Conservation (phyloP, 140 eudicot species). For the Senecio squalidus region DNA sequence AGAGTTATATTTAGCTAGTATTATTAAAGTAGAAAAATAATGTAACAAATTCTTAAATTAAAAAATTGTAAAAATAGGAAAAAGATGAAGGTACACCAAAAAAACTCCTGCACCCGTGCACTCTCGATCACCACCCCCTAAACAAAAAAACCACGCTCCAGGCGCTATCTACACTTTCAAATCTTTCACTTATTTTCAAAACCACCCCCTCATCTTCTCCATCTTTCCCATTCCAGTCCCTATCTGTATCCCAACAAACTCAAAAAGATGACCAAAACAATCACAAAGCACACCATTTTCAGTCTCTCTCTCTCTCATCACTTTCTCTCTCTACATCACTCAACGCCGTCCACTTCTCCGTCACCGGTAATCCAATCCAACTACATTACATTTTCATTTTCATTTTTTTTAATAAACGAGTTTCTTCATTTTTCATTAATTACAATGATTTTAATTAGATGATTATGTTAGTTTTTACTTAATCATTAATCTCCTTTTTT, state of each 20-base stretch:
- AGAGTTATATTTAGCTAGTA: too few relatives aligned
- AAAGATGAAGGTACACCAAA: constrained; percentile 13
- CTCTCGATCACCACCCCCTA: constrained; percentile 23
- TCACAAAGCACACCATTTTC: not conserved
- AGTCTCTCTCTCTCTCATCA: constrained; percentile 16
- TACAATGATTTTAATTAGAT: constrained; percentile 9
- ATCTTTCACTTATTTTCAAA: constrained; percentile 16
- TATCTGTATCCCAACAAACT: not conserved
- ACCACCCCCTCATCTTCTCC: constrained; percentile 28
- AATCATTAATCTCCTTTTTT: not conserved
- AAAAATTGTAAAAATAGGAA: not conserved
- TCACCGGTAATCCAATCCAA: not conserved
- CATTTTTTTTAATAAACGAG: too few relatives aligned
- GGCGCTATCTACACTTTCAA: constrained; percentile 53
- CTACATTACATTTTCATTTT: constrained; percentile 8
- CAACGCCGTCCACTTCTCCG: constrained; percentile 25
- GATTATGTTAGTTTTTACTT: not conserved
- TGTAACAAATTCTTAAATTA: too few relatives aligned
- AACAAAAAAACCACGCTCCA: constrained; percentile 32
- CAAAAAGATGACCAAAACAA: constrained; percentile 13
- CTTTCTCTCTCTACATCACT: constrained; percentile 29
- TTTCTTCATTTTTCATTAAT: too few relatives aligned
- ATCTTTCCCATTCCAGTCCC: constrained; percentile 2
- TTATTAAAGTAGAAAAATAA: too few relatives aligned
- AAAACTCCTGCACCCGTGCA: constrained; percentile 19